phyloP scores from a whole-genome alignment of 495 filamentous ascomycete genomes.

The Penicillium macrosclerotiorum region DNA sequence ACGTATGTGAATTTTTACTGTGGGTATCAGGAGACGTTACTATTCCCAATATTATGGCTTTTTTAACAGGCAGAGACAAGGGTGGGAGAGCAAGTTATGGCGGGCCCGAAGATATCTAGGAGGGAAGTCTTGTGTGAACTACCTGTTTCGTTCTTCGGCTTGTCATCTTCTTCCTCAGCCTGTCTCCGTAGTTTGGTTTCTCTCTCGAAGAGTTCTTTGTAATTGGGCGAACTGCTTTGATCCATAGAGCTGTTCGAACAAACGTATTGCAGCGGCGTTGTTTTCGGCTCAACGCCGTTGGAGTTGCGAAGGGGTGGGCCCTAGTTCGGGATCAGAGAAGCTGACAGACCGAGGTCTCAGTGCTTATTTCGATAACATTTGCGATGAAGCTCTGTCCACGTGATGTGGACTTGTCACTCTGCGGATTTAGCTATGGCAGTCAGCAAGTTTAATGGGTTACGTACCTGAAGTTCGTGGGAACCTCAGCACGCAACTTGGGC shows the following conservation, averaged over 20 bases:
- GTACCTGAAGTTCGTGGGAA: too few relatives aligned
- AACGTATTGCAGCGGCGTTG: not conserved
- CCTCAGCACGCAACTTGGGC: too few relatives aligned
- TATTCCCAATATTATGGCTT: too few relatives aligned
- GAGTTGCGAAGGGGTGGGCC: not conserved
- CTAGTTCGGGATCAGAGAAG: not conserved
- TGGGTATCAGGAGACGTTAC: too few relatives aligned
- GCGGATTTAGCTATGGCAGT: too few relatives aligned
- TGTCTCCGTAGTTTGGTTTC: conserved; percentile 3
- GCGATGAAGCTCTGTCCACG: too few relatives aligned
- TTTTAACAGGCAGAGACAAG: too few relatives aligned
- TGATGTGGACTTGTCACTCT: too few relatives aligned
- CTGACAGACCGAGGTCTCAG: not conserved
- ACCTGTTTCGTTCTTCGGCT: not conserved
- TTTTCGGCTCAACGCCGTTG: not conserved
- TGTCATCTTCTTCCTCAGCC: conserved; percentile 3
- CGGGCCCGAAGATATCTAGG: not conserved
- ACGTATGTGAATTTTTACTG: too few relatives aligned
- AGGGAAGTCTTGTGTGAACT: not conserved
- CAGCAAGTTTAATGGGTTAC: too few relatives aligned
- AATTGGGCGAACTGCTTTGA: conserved; percentile 5
- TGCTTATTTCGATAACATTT: too few relatives aligned
- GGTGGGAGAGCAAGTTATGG: too few relatives aligned
- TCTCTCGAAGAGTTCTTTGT: conserved; percentile 6
- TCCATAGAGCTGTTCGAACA: conserved; percentile 1